These are phyloP conservation scores for Malassezia furfur DNA, from an alignment of 1,284 basidiomycete species.

Conservation along the genomic window DNA sequence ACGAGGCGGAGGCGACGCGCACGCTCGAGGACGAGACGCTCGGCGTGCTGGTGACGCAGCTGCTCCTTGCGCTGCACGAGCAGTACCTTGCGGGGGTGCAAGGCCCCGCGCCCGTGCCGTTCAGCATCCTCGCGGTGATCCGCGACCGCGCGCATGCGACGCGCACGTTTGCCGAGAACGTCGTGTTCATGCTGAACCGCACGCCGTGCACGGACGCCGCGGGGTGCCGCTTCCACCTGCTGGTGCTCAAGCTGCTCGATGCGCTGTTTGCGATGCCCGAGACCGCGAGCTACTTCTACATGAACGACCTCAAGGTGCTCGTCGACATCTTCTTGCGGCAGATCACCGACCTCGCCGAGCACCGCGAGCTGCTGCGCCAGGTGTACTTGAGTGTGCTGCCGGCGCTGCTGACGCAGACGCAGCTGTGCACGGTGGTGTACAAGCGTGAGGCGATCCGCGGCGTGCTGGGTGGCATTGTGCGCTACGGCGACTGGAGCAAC, in stretches of 20 bases:
- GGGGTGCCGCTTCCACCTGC: conserved; percentile 84
- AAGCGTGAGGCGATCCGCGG: conserved; percentile 81
- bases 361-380: conserved; percentile 88
- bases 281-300: conserved; percentile 93
- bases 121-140: conserved; percentile 55
- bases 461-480: conserved; percentile 67
- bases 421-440: conserved; percentile 71
- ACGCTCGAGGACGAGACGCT: conserved; percentile 67
- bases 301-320: conserved; percentile 88
- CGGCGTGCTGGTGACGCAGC: conserved; percentile 29
- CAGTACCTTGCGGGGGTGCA: conserved; percentile 82
- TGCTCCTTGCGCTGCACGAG: conserved; percentile 68
- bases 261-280: conserved; percentile 86
- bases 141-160: conserved; percentile 70
- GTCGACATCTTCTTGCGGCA: conserved; percentile 94
- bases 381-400: conserved; percentile 93
- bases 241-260: conserved; percentile 89
- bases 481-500: conserved; percentile 62
- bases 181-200: conserved; percentile 97
- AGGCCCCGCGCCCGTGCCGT: not conserved
- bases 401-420: conserved; percentile 86
- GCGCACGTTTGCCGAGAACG: conserved; percentile 93
- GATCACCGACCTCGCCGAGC: conserved; percentile 79
- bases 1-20: conserved; percentile 83
- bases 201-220: conserved; percentile 57